Conservation (phyloP, 2,329 filamentous ascomycete species). For the Ceratocystis smalleyi region DNA sequence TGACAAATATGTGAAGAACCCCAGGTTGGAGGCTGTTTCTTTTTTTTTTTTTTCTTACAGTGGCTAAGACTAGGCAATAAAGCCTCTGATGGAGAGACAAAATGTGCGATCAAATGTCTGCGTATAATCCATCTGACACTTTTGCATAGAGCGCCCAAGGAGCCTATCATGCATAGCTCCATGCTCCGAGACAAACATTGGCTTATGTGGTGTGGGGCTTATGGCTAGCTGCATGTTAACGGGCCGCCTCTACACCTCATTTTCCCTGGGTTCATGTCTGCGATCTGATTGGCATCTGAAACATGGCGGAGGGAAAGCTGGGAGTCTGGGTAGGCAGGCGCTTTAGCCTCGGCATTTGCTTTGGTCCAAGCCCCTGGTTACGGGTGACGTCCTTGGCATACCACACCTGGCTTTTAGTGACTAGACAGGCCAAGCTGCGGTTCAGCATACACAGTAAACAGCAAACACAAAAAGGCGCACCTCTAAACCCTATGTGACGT, state of each 20-base stretch:
- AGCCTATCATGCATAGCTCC: neutral
- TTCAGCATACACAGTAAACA: neutral
- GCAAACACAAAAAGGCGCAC: neutral
- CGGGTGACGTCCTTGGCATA: neutral
- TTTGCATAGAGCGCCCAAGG: neutral
- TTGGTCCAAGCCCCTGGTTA: neutral
- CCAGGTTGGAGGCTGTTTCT: neutral
- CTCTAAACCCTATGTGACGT: neutral
- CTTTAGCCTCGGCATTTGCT: neutral
- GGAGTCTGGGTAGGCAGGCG: neutral
- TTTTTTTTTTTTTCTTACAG: too few species aligned
- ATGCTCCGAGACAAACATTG: neutral
- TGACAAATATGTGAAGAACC: neutral
- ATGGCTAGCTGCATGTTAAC: neutral
- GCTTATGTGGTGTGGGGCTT: neutral
- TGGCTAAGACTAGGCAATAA: constrained; percentile 2
- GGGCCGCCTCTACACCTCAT: neutral
- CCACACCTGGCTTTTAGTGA: neutral
- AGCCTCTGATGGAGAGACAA: neutral
- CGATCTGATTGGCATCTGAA: neutral
- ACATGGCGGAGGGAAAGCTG: neutral
- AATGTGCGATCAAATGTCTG: neutral
- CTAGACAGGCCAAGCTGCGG: neutral
- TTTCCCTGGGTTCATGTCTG: neutral
- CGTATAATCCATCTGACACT: neutral